A percentile compares a stretch with the other conserved stretches of the same genome.
Conservation (phyloP, 2,329 filamentous ascomycete species). For the Zasmidium citrigriseum region DNA sequence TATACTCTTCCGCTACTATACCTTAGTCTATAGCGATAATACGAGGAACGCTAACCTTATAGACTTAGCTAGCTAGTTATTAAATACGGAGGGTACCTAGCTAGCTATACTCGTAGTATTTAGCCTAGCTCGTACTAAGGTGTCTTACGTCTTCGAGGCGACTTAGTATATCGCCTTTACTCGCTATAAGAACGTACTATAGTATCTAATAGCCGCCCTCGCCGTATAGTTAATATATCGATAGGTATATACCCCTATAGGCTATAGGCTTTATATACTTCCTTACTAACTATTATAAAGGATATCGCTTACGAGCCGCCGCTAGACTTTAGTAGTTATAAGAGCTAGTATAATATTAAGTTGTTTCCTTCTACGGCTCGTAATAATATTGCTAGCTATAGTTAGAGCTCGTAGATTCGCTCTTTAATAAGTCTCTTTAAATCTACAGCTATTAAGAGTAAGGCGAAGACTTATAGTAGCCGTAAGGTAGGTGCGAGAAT, state of each 20-base stretch:
- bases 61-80: not conserved
- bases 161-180: too few species aligned
- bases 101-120: not conserved
- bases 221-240: too few species aligned
- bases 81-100: not conserved
- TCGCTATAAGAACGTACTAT: too few species aligned
- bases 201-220: too few species aligned
- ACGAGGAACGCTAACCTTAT: not conserved
- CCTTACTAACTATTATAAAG: not conserved
- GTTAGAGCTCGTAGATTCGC: not conserved
- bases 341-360: not conserved
- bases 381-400: not conserved
- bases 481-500: not conserved
- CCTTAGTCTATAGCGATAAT: not conserved
- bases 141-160: too few species aligned
- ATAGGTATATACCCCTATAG: too few species aligned
- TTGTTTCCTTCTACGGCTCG: not conserved
- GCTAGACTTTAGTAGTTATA: not conserved
- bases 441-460: not conserved
- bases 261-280: not conserved
- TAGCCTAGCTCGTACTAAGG: not conserved
- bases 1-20: not conserved
- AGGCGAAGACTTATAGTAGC: not conserved
- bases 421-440: not conserved
- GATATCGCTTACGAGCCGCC: not conserved